phyloP scores from a whole-genome alignment of 2,329 filamentous ascomycete species.

The Neopestalotiopsis rosae region DNA sequence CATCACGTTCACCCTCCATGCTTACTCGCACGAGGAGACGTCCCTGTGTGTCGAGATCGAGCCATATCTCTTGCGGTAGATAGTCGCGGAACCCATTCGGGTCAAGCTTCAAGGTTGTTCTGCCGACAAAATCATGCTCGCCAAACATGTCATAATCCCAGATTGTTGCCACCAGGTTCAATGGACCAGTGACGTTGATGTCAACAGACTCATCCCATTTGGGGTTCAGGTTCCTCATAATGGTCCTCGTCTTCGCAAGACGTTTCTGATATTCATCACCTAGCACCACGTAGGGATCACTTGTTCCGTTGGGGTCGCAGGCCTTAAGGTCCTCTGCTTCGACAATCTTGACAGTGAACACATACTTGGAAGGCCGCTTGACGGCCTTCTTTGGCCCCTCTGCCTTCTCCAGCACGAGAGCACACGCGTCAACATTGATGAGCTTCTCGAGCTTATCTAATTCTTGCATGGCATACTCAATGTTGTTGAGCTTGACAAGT shows the following conservation, averaged over 20 bases:
- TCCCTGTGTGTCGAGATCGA: slow-evolving; percentile 95
- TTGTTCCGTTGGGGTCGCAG: slow-evolving; percentile 93
- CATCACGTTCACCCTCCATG: slow-evolving; percentile 98
- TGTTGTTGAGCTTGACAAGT: slow-evolving; percentile 96
- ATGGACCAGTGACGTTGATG: slow-evolving; percentile 87
- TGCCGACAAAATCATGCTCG: slow-evolving; percentile 95
- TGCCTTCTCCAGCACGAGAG: slow-evolving; percentile 76
- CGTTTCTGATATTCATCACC: slow-evolving; percentile 98
- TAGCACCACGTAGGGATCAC: slow-evolving; percentile 95
- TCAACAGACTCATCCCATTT: slow-evolving; percentile 98
- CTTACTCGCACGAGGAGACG: slow-evolving; percentile 87
- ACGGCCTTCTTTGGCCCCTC: slow-evolving; percentile 70
- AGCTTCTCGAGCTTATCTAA: slow-evolving; percentile 88
- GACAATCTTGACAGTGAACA: slow-evolving; percentile 98
- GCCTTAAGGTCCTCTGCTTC: slow-evolving; percentile 97
- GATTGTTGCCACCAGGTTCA: slow-evolving; percentile 95
- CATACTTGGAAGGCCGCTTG: slow-evolving; percentile 82
- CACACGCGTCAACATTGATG: slow-evolving; percentile 91
- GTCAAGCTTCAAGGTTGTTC: slow-evolving; percentile 97
- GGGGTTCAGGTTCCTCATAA: slow-evolving; percentile 89
- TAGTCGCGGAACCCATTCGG: slow-evolving; percentile 97
- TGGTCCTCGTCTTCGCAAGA: slow-evolving; percentile 89
- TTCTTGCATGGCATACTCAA: slow-evolving; percentile 92
- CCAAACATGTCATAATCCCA: slow-evolving; percentile 99
- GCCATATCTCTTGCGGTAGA: slow-evolving; percentile 94